phyloP scores from a whole-genome alignment of 2,329 filamentous ascomycete species.

The Nigrospora sphaerica region DNA sequence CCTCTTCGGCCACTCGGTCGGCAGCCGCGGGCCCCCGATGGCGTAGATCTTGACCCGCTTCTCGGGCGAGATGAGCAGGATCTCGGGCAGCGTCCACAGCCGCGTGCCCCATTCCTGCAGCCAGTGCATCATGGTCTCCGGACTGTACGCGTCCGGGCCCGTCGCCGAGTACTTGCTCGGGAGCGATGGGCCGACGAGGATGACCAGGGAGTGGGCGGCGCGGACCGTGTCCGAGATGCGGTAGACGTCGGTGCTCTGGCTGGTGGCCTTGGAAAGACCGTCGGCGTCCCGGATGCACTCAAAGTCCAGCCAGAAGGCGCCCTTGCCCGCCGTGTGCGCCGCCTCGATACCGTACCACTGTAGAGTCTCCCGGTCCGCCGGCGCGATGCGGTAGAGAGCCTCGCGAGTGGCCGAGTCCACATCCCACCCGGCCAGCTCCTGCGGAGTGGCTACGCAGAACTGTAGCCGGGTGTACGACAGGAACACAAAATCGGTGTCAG shows the following conservation, averaged over 20 bases:
- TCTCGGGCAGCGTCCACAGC: conserved; percentile 38
- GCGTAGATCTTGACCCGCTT: neutral
- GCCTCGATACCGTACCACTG: conserved; percentile 28
- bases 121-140: conserved; percentile 14
- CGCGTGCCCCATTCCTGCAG: conserved; percentile 28
- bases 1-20: conserved; percentile 20
- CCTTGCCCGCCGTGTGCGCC: conserved; percentile 25
- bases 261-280: conserved; percentile 18
- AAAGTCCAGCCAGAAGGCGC: conserved; percentile 35
- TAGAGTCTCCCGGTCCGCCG: conserved; percentile 17
- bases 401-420: conserved; percentile 9
- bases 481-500: conserved; percentile 27
- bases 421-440: conserved; percentile 7
- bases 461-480: conserved; percentile 32
- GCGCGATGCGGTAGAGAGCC: conserved; percentile 8
- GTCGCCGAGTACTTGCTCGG: conserved; percentile 13
- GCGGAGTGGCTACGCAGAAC: conserved; percentile 21
- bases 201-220: conserved; percentile 30
- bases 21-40: neutral
- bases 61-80: neutral
- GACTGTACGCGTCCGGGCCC: conserved; percentile 17
- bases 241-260: conserved; percentile 22
- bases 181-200: conserved; percentile 29
- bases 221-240: conserved; percentile 37
- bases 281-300: conserved; percentile 30